Conservation (phyloP, 176 grass and related monocot species). For the sorghum (Sorghum bicolor) region Sorghum_bicolor_NCBIv3 NC_012870.2:28202001-28202500, state of each 20-base stretch:
- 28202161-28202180: constrained; percentile 36
- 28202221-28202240: constrained; percentile 38
- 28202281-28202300: constrained; percentile 51
- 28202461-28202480: too few species aligned
- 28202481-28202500: too few species aligned
- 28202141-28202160: constrained; percentile 49
- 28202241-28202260: constrained; percentile 67
- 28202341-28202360: constrained; percentile 89
- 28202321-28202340: constrained; percentile 70
- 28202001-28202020: too few species aligned
- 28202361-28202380: constrained; percentile 45
- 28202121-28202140: constrained; percentile 63
- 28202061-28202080: too few species aligned
- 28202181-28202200: constrained; percentile 55
- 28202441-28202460: not conserved
- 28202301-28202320: constrained; percentile 53
- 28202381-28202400: constrained; percentile 38
- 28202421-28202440: constrained; percentile 38
- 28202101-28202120: too few species aligned
- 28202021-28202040: too few species aligned
- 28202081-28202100: too few species aligned
- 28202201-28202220: constrained; percentile 43
- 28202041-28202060: too few species aligned
- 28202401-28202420: constrained; percentile 15
- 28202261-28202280: constrained; percentile 46